Base-by-base conservation (phyloP, 768 basidiomycete genomes). In the Chalciporus piperatus region DNA sequence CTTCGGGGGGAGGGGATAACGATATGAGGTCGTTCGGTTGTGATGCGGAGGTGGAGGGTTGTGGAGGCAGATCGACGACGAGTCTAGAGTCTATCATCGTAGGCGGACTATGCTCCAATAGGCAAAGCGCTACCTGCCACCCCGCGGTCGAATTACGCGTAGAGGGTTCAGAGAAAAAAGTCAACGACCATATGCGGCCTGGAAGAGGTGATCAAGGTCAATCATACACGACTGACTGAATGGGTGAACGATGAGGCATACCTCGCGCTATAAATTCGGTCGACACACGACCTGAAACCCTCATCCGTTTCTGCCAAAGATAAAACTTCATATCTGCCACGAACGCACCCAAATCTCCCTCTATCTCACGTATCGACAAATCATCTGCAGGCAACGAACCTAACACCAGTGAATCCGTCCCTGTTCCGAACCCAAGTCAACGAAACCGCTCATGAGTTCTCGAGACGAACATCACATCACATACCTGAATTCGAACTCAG, bases 261-360 rank as follows among this genome's bases (percentile, higher is more conserved):
- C 79, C 77, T 64, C 73, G 68, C 7, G 86, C 85, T 48, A 89
- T 84, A 53, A 89, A 89, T 52, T 89, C 86, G 16, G 86, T 60
- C 6, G 56, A 59, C 35, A 87, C 76, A 17, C 69, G 50, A 51
- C 78, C 78, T 20, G 79, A 74, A 13, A 87, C 76, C 22, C 80
- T 72, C 85, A 90, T 84, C n/a, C 87, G 75, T 58, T 81, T 83
- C 64, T 85, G 84, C 66, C 87, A 89, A 39, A 79, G 74, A 17
- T 76, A 73, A 17, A 84, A 71, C 19, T 70, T 47, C 17, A 65
- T 54, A 6, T 66, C 59, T 17, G 74, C 81, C 0, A 72, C 75
- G 52, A 89, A 90, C 0, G 77, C 71, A 0, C 78, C 79, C 41
- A n/a, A n/a, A n/a, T 79, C 76, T 0, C 74, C 73, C 0, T 68